These are phyloP conservation scores for Antitrichia curtipendula DNA, from an alignment of 225 moss, liverwort and hornwort species.

Conservation along the genomic window DNA sequence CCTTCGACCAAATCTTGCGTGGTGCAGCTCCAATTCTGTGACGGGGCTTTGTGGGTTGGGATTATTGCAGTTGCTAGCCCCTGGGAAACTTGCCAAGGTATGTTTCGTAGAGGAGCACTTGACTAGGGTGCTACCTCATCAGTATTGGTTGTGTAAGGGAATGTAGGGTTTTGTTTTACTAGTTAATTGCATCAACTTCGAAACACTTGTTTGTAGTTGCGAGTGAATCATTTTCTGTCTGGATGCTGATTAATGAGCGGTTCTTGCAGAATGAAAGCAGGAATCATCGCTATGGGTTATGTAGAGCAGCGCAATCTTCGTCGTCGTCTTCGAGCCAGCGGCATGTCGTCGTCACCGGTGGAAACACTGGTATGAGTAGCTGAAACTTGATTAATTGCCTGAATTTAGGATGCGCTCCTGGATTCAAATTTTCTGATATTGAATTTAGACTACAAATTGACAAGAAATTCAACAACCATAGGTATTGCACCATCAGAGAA, in stretches of 20 bases:
- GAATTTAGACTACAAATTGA: neutral
- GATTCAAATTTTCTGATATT: neutral
- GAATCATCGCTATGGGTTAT: neutral
- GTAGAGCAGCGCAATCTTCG: constrained; percentile 1
- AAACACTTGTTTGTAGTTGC: neutral
- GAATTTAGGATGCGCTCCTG: neutral
- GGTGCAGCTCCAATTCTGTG: neutral
- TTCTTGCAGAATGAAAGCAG: neutral
- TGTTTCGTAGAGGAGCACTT: neutral
- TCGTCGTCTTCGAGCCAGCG: constrained; percentile 14
- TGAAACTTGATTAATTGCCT: neutral
- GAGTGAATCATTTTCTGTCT: neutral
- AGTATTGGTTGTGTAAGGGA: neutral
- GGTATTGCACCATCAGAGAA: neutral
- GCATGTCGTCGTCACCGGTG: constrained; percentile 67
- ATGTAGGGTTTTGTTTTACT: neutral
- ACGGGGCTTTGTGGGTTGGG: neutral
- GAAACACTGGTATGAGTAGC: constrained; percentile 45
- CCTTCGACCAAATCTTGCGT: neutral
- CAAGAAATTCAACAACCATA: neutral
- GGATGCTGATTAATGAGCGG: neutral
- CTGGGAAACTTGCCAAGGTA: neutral
- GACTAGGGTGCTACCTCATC: neutral
- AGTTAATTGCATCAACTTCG: neutral
- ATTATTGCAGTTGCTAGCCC: neutral